Evolutionary conservation across 306 rosid species (phyloP).

Genomic region (Alnus rubra): DNA sequence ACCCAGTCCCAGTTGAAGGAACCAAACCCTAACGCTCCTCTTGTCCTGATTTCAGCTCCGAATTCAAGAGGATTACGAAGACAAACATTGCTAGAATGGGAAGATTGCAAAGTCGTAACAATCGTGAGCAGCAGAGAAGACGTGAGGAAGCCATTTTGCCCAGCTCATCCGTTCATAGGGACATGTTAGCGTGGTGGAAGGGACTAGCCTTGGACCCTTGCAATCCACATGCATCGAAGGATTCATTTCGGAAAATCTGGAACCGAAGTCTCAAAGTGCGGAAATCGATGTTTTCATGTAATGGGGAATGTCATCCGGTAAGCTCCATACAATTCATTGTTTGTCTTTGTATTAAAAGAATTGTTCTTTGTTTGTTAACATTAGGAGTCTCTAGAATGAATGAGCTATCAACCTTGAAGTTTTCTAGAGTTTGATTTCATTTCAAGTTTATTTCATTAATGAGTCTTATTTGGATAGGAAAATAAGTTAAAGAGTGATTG

Average conservation of each 20-base stretch:
- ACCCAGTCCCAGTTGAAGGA: too few species aligned
- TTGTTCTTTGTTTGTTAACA: too few species aligned
- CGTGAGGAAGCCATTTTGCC: background rate
- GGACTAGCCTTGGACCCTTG: constrained; percentile 24
- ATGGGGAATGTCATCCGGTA: constrained; percentile 30
- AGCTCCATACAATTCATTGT: background rate
- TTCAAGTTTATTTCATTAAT: too few species aligned
- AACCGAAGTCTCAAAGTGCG: constrained; percentile 14
- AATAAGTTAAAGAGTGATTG: too few species aligned
- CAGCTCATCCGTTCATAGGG: background rate
- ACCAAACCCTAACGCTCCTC: background rate
- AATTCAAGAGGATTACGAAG: background rate
- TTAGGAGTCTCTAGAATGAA: too few species aligned
- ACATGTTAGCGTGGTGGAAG: constrained; percentile 21
- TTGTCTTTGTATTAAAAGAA: background rate
- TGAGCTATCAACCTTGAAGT: too few species aligned
- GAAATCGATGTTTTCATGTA: background rate
- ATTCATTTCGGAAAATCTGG: background rate
- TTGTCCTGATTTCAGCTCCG: background rate
- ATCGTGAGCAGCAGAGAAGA: background rate
- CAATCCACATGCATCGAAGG: background rate
- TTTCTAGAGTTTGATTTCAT: too few species aligned
- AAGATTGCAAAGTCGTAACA: background rate
- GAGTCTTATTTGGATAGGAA: too few species aligned
- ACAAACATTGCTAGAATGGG: constrained; percentile 2